Evolutionary conservation across 1,139 yeast genomes (phyloP).

Genomic region (Candida sanyaensis): DNA sequence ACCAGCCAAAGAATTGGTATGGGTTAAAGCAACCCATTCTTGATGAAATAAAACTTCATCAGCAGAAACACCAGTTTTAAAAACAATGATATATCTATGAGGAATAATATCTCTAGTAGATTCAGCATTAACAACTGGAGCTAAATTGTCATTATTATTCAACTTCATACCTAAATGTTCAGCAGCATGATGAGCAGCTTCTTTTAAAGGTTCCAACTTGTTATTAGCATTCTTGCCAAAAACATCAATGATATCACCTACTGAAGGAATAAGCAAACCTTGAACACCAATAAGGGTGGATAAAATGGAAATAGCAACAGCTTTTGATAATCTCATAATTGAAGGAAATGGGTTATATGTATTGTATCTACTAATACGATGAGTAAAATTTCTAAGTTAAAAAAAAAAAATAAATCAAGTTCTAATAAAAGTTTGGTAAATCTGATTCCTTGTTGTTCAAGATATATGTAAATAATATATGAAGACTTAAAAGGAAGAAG

Average conservation of each 20-base stretch:
- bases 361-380: no score
- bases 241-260: constrained; percentile 46
- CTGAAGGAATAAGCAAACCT: constrained; percentile 66
- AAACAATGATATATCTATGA: constrained; percentile 76
- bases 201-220: constrained; percentile 11
- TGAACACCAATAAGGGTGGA: constrained; percentile 62
- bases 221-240: constrained; percentile 15
- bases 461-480: background rate
- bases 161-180: constrained; percentile 15
- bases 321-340: constrained; percentile 50
- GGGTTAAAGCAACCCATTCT: constrained; percentile 53
- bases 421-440: background rate
- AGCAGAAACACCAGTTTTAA: constrained; percentile 59
- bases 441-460: background rate
- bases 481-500: background rate
- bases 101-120: constrained; percentile 56
- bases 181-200: constrained; percentile 17
- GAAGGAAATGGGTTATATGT: background rate
- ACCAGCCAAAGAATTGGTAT: constrained; percentile 36
- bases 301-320: constrained; percentile 53
- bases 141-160: constrained; percentile 29
- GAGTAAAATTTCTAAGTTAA: no score
- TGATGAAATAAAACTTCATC: constrained; percentile 62
- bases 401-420: background rate
- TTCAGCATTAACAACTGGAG: constrained; percentile 44